Evolutionary conservation across 371 early-diverging fungal species (phyloP), one percentile per base, ranked within the genome.

Genomic region (Basidiobolus meristosporus): DNA sequence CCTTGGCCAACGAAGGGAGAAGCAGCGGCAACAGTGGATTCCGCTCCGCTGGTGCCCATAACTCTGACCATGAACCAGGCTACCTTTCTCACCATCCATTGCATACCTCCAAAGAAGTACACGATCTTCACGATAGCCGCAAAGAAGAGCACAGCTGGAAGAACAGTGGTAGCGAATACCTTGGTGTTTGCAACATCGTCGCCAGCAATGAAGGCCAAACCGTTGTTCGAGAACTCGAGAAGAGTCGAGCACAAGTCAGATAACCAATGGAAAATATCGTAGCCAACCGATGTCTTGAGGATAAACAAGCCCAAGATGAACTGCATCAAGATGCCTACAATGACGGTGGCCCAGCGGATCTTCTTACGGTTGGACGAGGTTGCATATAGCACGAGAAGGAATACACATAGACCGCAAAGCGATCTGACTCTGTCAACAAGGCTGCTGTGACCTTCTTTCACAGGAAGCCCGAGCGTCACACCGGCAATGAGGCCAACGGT

Each of bases 91-190:
- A 90, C 64, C 33, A 88, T 38, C 73, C 81, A 85, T 56, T 86
- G 89, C 52, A 88, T 71, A 16, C 70, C 79, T 45, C 85, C 83
- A 49, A 79, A 52, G 59, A 82, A 86, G 65, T 83, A 86, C 43
- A 86, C 57, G 41, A 81, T 69, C 41, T 85, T 80, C 34, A 89
- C 79, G 40, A 87, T 70, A 29, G 89, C 62, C 36, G 81, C 78
- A 59, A 90, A 89, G 68, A 87, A 81, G 41, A 90, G 68, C 38
- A 88, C 63, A 34, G 85, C 80, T 12, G 90, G 89, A 32, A 88
- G 64, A 15, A 86, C 82, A 16, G 60, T 49, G 41, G 74, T 48
- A 22, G 73, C 81, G 51, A 90, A 84, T 19, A 64, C 45, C 12
- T 48, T 38, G 0, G 53, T 42, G 4, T 59, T 48, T 15, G 49